A percentile compares a stretch with the other conserved stretches of the same genome.
phyloP scores from a whole-genome alignment of 768 basidiomycete genomes.

The Crucibulum laeve region DNA sequence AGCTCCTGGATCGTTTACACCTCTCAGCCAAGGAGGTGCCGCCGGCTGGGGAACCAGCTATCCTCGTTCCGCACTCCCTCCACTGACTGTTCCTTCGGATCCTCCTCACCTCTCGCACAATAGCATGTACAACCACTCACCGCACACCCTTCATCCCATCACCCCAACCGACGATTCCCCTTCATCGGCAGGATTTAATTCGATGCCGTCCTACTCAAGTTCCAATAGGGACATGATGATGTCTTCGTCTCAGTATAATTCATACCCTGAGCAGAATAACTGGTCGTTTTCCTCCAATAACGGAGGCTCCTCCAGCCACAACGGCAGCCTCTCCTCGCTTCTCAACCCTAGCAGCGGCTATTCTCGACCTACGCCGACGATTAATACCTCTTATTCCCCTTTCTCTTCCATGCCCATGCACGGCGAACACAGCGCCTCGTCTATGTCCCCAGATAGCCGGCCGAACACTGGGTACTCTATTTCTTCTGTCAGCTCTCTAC shows the following conservation, averaged over 20 bases:
- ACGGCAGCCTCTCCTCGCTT: conserved; percentile 72
- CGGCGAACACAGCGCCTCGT: conserved; percentile 64
- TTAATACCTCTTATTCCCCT: conserved; percentile 70
- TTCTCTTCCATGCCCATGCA: conserved; percentile 70
- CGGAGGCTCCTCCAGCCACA: conserved; percentile 57
- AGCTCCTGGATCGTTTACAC: conserved; percentile 76
- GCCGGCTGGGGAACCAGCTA: conserved; percentile 58
- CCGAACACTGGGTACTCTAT: conserved; percentile 86
- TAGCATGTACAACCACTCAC: conserved; percentile 55
- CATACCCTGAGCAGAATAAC: conserved; percentile 54
- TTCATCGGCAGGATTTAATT: conserved; percentile 36
- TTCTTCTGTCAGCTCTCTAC: conserved; percentile 72
- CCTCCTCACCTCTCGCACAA: conserved; percentile 57
- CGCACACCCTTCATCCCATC: conserved; percentile 62
- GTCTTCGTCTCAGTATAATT: conserved; percentile 49
- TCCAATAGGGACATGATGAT: conserved; percentile 38
- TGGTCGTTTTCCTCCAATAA: conserved; percentile 49
- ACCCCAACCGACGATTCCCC: conserved; percentile 70
- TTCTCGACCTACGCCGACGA: conserved; percentile 61
- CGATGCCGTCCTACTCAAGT: conserved; percentile 38
- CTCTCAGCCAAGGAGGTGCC: conserved; percentile 55
- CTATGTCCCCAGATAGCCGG: conserved; percentile 79
- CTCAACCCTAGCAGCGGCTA: conserved; percentile 66
- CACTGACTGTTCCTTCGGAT: conserved; percentile 79
- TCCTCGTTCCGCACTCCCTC: conserved; percentile 66